Conservation (phyloP, 352 stramenopile genomes). For the Pythium grandisporangium region DNA sequence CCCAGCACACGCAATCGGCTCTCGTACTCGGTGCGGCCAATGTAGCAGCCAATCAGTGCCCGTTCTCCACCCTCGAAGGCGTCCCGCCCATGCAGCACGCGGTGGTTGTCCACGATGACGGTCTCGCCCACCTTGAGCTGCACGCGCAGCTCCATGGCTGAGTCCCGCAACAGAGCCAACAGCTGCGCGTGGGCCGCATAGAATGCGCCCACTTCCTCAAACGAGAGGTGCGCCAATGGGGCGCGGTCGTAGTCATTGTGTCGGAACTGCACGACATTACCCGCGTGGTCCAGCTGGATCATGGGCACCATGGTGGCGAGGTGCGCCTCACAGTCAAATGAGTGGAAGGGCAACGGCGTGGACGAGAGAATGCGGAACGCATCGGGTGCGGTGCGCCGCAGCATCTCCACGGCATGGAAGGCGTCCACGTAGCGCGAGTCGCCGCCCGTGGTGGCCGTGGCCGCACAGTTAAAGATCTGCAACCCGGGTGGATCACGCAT, state of each 20-base stretch:
- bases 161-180: slow-evolving; percentile 49
- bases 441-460: slow-evolving; percentile 58
- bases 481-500: slow-evolving; percentile 78
- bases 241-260: slow-evolving; percentile 86
- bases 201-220: slow-evolving; percentile 59
- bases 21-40: slow-evolving; percentile 79
- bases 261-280: slow-evolving; percentile 77
- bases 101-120: slow-evolving; percentile 84
- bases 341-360: slow-evolving; percentile 69
- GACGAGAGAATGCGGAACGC: slow-evolving; percentile 65
- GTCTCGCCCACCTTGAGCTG: slow-evolving; percentile 75
- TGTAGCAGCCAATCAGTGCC: slow-evolving; percentile 84
- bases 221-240: slow-evolving; percentile 67
- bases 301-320: slow-evolving; percentile 74
- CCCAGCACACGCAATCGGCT: slow-evolving; percentile 67
- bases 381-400: slow-evolving; percentile 40
- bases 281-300: slow-evolving; percentile 59
- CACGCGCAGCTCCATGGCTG: slow-evolving; percentile 44
- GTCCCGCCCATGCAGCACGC: slow-evolving; percentile 75
- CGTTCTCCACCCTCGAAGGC: slow-evolving; percentile 71
- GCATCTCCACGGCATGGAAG: slow-evolving; percentile 65
- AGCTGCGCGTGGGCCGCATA: slow-evolving; percentile 71
- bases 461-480: slow-evolving; percentile 87
- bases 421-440: slow-evolving; percentile 76
- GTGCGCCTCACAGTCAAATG: slow-evolving; percentile 66